Conservation (phyloP, 2,329 filamentous ascomycete species). For the Ambrosiella xylebori region DNA sequence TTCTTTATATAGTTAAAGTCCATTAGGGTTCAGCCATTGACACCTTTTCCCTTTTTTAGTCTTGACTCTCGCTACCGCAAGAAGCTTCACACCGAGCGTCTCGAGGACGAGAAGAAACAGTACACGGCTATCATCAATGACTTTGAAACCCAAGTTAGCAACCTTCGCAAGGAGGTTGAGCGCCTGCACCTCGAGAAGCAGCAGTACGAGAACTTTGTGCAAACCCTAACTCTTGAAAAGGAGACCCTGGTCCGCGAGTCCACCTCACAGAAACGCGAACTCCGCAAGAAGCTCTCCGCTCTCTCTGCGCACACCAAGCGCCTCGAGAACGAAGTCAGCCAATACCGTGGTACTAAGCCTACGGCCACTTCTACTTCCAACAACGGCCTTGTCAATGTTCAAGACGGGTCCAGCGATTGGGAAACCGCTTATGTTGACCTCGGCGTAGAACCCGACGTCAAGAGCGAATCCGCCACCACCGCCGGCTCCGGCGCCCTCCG, state of each 20-base stretch:
- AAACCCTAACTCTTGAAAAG: conserved; percentile 67
- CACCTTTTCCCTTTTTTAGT: conserved; percentile 26
- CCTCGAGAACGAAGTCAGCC: conserved; percentile 33
- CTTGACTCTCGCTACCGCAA: conserved; percentile 94
- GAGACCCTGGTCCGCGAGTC: conserved; percentile 78
- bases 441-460: conserved; percentile 21
- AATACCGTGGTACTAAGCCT: conserved; percentile 6
- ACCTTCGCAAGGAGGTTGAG: conserved; percentile 51
- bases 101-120: conserved; percentile 93
- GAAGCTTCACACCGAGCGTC: conserved; percentile 92
- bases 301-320: conserved; percentile 56
- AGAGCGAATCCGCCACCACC: conserved; percentile 27
- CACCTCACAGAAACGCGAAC: conserved; percentile 75
- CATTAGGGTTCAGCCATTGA: neutral
- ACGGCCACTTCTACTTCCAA: conserved; percentile 27
- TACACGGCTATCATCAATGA: conserved; percentile 59
- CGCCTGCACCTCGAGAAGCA: conserved; percentile 58
- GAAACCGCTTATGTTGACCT: conserved; percentile 43
- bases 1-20: conserved; percentile 19
- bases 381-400: conserved; percentile 52
- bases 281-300: conserved; percentile 81
- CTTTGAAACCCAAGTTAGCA: conserved; percentile 60
- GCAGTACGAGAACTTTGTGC: conserved; percentile 56
- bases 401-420: conserved; percentile 63
- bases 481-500: conserved; percentile 26